These are phyloP conservation scores for Stephanodiscus minutulus DNA, from an alignment of 108 stramenopile species.

Conservation along the genomic window DNA sequence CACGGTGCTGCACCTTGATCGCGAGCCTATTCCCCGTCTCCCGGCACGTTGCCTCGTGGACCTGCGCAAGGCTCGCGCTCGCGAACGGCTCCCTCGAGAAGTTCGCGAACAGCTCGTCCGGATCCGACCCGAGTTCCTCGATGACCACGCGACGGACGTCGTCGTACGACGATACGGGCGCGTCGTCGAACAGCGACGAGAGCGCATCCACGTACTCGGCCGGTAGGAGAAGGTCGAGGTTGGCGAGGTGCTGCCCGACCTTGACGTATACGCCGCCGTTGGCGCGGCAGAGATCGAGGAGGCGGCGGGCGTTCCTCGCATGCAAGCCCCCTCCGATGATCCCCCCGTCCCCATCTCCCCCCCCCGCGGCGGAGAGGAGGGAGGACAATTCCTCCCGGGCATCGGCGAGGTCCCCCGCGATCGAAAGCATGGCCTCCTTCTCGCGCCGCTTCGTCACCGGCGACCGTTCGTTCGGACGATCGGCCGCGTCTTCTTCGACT, in stretches of 20 bases:
- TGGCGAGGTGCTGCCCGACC: slow-evolving; percentile 91
- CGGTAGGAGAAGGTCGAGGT: slow-evolving; percentile 91
- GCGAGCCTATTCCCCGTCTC: slow-evolving; percentile 75
- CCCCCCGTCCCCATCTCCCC: slow-evolving; percentile 12
- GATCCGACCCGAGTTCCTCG: slow-evolving; percentile 77
- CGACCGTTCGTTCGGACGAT: slow-evolving; percentile 11
- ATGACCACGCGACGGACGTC: slow-evolving; percentile 65
- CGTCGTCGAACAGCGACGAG: slow-evolving; percentile 80
- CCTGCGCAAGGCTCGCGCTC: slow-evolving; percentile 93
- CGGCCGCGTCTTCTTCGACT: neutral
- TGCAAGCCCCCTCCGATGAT: slow-evolving; percentile 40
- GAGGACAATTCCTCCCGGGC: slow-evolving; percentile 51
- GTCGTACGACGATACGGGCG: slow-evolving; percentile 56
- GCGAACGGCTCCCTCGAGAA: slow-evolving; percentile 89
- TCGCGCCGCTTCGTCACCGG: slow-evolving; percentile 37
- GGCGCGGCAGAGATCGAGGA: slow-evolving; percentile 76
- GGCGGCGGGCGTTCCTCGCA: slow-evolving; percentile 61
- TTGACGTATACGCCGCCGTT: slow-evolving; percentile 86
- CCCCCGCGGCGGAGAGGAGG: neutral
- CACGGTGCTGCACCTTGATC: slow-evolving; percentile 92
- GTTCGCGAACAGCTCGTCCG: slow-evolving; percentile 78
- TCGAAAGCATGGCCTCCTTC: slow-evolving; percentile 60
- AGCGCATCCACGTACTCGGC: slow-evolving; percentile 80
- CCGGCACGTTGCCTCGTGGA: slow-evolving; percentile 76
- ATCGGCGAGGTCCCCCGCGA: slow-evolving; percentile 57